Evolutionary conservation across 1,139 yeast species (phyloP), one percentile per base, ranked within the genome.

Genomic region (Lodderomyces parapsilosis): DNA sequence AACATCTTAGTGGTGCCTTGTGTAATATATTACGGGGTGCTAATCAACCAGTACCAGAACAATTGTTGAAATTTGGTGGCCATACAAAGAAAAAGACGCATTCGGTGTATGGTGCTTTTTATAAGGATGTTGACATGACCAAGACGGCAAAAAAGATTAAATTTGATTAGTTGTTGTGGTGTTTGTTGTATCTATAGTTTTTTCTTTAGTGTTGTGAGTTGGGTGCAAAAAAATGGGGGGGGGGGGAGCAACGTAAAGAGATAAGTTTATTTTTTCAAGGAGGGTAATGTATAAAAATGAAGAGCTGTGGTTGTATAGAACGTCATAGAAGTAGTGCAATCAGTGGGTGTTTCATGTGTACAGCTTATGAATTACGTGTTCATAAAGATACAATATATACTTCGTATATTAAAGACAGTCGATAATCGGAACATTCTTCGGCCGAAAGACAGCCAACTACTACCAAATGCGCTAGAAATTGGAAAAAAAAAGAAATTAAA

Each of bases 21-120:
- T 85, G 88, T 69, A 93, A 93, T 61, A 90, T 93, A 40, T 74
- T 93, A 55, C 78, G 96, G 53, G 96, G 96, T 50, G 99, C 98
- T 27, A 82, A 85, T 65, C 99, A 93, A 69, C 84, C 85, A 1
- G 98, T 93, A 44, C 99, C 99, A n/a, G 97, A 89, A 43, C 99
- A 90, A 49, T 74, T 93, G 60, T 76, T 89, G 62, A 93, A 91
- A 65, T 93, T 91, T 57, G 99, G 99, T 39, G 90, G 96, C 14
- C 98, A 93, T 66, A 93, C 99, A 23, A 93, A 93, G 73, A 91
- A 89, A 83, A 93, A 93, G 75, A 90, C 90, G 55, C 99, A 93
- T 60, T 81, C 93, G 52, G 96, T 91, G 9, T 93, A 93, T 57
- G 99, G 99, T 54, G 97, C 98, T 0, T 93, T 93, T 72, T 93